Evolutionary conservation across 768 basidiomycete genomes (phyloP).

Genomic region (Piloderma croceum): DNA sequence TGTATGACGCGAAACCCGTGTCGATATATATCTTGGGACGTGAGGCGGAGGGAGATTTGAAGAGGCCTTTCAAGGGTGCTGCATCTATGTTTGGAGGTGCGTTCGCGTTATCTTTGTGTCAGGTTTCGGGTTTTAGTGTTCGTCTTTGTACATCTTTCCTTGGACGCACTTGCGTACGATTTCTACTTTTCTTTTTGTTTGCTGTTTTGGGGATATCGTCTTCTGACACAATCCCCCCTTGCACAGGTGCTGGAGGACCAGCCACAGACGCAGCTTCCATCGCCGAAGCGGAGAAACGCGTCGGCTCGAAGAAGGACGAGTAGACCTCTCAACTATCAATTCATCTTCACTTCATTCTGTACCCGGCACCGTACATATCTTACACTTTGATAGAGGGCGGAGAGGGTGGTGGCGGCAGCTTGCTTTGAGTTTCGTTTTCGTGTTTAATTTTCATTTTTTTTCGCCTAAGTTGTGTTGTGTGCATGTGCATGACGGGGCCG

Average conservation of each 20-base stretch:
- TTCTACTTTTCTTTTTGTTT: neutral
- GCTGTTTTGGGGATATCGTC: neutral
- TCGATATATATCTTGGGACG: constrained; percentile 78
- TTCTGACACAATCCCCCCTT: too few relatives aligned
- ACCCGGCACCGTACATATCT: too few relatives aligned
- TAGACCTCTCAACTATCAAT: constrained; percentile 25
- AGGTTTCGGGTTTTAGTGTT: neutral
- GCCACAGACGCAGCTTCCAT: constrained; percentile 83
- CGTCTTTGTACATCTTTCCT: constrained; percentile 7
- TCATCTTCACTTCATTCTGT: neutral
- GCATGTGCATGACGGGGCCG: too few relatives aligned
- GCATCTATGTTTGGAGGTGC: constrained; percentile 68
- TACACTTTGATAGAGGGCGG: too few relatives aligned
- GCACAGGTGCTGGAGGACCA: constrained; percentile 59
- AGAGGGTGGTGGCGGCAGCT: too few relatives aligned
- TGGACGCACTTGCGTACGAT: too few relatives aligned
- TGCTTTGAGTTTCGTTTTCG: too few relatives aligned
- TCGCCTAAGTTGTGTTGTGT: too few relatives aligned
- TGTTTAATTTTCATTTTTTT: too few relatives aligned
- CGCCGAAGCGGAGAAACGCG: constrained; percentile 83
- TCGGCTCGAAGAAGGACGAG: constrained; percentile 78
- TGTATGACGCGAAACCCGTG: constrained; percentile 83
- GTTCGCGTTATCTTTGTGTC: constrained; percentile 15
- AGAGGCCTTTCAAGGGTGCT: constrained; percentile 80
- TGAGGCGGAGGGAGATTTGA: constrained; percentile 77